A percentile compares a stretch with the other conserved stretches of the same genome.
phyloP scores from a whole-genome alignment of 2,329 filamentous ascomycete genomes.

The Hysterium pulicare region DNA sequence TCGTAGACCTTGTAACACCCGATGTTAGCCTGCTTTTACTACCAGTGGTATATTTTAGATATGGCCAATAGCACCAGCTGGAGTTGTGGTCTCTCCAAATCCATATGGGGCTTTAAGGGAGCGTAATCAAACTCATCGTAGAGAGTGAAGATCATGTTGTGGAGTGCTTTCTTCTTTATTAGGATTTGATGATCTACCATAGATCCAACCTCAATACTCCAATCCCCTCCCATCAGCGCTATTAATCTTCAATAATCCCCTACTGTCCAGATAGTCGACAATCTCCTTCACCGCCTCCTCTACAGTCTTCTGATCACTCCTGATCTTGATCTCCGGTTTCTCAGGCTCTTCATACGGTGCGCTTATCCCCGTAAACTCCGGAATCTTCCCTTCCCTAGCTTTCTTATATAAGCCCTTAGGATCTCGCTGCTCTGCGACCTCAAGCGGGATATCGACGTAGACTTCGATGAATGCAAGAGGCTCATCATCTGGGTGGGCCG shows the following conservation, averaged over 20 bases:
- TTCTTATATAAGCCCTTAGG: slow-evolving; percentile 99
- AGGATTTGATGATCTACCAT: too few species aligned
- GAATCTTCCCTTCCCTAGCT: slow-evolving; percentile 87
- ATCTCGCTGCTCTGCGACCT: slow-evolving; percentile 90
- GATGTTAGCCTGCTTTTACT: too few species aligned
- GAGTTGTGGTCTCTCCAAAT: too few species aligned
- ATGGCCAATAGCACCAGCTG: too few species aligned
- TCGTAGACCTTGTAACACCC: too few species aligned
- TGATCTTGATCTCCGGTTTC: slow-evolving; percentile 81
- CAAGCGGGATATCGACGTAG: slow-evolving; percentile 84
- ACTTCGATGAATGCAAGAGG: slow-evolving; percentile 89
- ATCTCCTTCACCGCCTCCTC: slow-evolving; percentile 88
- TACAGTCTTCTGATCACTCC: slow-evolving; percentile 75
- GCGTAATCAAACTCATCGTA: too few species aligned
- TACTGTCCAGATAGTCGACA: slow-evolving; percentile 69
- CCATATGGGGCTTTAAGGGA: too few species aligned
- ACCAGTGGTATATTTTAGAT: too few species aligned
- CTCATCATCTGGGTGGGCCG: slow-evolving; percentile 52
- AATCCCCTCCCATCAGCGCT: slow-evolving; percentile 13
- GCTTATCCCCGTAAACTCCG: slow-evolving; percentile 94
- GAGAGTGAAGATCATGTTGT: too few species aligned
- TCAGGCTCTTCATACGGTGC: slow-evolving; percentile 91
- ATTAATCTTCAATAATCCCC: slow-evolving; percentile 56
- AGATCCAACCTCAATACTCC: slow-evolving; percentile 13
- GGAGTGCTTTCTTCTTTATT: too few species aligned